Base-by-base conservation (phyloP, 1,284 basidiomycete genomes). In the Trametes versicolor region DNA sequence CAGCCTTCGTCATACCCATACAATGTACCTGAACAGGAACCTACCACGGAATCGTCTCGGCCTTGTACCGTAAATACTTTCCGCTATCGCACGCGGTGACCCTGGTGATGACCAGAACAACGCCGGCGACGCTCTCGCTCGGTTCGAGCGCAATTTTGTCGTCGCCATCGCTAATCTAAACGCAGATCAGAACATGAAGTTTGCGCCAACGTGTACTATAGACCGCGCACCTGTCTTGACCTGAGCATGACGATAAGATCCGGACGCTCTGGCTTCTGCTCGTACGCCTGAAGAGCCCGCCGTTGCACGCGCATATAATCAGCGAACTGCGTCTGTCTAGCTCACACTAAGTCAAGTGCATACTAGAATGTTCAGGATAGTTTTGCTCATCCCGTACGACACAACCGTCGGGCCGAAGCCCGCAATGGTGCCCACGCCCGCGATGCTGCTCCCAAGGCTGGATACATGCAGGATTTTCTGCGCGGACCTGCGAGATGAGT, bases 401-500 rank as follows among this genome's bases (percentile, higher is more conserved):
- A 76, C 63, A 27, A 53, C 60, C 59, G 69, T 71, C 15, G 62
- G 23, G 2, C 73, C 64, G 59, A 23, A n/a, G 12, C 29, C 51
- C 10, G 32, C 5, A 4, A 4, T 6, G 8, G 32, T n/a, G 15
- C 21, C n/a, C 12, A n/a, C 70, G 41, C 71, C 60, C 2, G 66
- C 74, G 37, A 79, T 75, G 58, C 78, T 79, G 15, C 70, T 75
- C 4, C 77, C 60, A 9, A 74, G 73, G 48, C 72, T 77, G 29
- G 75, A 69, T 57, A 78, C 68, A 67, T 82, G 79, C 50, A 78
- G 66, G 37, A 82, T 74, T 10, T 78, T 77, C 64, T 78, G 79
- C 58, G 70, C 67, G 49, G 23, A 70, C 67, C 62, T 77, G 75
- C 25, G 73, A 70, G n/a, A 81, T 65, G 43, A 78, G 65, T 15